Conservation (phyloP, 495 filamentous ascomycete genomes). For the Jackrogersella minutella region DNA sequence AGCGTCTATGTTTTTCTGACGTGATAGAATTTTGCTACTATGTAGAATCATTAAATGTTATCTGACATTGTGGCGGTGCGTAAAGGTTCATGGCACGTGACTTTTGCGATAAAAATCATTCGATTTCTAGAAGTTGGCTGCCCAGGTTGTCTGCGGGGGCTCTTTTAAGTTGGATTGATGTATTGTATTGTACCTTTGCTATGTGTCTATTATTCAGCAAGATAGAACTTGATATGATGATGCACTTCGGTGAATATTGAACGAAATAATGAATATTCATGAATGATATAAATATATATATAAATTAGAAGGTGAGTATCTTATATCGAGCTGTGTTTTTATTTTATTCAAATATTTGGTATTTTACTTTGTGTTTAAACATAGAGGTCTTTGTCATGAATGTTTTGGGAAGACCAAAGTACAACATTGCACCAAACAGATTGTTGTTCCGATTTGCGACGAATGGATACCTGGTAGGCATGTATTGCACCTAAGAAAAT, state of each 20-base stretch:
- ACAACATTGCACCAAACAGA: not conserved
- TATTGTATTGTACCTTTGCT: not conserved
- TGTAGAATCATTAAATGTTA: not conserved
- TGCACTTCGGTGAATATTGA: not conserved
- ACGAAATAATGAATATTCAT: not conserved
- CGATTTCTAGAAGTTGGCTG: slow-evolving; percentile 16
- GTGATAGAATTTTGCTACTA: too few species aligned
- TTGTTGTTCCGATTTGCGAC: too few species aligned
- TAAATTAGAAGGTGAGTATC: too few species aligned
- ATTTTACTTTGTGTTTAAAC: not conserved
- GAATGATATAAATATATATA: slow-evolving; percentile 1
- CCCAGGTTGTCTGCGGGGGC: slow-evolving; percentile 20
- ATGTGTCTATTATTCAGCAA: not conserved
- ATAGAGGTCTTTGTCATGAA: not conserved
- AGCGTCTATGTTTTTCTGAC: too few species aligned
- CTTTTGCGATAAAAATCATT: slow-evolving; percentile 15
- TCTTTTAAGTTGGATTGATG: not conserved
- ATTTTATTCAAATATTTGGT: too few species aligned
- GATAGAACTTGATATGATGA: slow-evolving; percentile 5
- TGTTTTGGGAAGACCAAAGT: not conserved
- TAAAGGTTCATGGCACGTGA: not conserved
- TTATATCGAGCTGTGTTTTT: too few species aligned
- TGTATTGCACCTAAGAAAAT: not conserved
- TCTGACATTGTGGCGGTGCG: slow-evolving; percentile 11
- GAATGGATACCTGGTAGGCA: not conserved